Conservation (phyloP, 192 early-diverging fungal species). For the Umbelopsis sp. region DNA sequence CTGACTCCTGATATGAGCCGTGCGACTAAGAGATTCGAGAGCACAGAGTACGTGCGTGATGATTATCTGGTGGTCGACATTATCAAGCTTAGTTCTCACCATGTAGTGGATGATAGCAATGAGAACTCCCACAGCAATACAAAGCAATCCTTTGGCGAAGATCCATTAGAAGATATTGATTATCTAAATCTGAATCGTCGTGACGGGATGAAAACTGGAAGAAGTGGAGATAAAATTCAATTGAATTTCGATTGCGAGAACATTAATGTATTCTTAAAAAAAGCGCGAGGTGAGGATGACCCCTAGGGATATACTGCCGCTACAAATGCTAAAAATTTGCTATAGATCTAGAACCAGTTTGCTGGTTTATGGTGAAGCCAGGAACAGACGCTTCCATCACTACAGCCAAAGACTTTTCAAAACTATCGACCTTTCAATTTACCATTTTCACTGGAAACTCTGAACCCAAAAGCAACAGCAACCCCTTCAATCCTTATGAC, state of each 20-base stretch:
- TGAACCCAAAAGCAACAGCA: background rate
- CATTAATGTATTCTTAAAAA: constrained; percentile 33
- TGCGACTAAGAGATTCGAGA: constrained; percentile 26
- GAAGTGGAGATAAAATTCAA: background rate
- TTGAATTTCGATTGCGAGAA: constrained; percentile 34
- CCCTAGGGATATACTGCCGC: background rate
- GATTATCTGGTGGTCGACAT: constrained; percentile 35
- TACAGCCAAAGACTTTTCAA: background rate
- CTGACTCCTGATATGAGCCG: constrained; percentile 39
- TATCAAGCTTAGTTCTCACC: constrained; percentile 15
- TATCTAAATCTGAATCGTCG: background rate
- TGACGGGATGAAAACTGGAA: background rate
- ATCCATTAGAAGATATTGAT: background rate
- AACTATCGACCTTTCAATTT: background rate
- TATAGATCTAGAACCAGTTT: background rate
- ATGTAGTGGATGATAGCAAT: background rate
- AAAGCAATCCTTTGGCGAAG: background rate
- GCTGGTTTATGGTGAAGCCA: constrained; percentile 43
- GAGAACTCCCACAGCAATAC: background rate
- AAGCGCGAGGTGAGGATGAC: constrained; percentile 27
- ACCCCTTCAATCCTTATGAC: background rate
- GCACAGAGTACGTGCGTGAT: constrained; percentile 25
- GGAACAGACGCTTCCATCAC: background rate
- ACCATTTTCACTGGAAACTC: background rate
- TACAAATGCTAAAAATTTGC: background rate